Evolutionary conservation across 2,329 filamentous ascomycete species (phyloP), one percentile per base, ranked within the genome.

Genomic region (Colletotrichum tamarilloi): DNA sequence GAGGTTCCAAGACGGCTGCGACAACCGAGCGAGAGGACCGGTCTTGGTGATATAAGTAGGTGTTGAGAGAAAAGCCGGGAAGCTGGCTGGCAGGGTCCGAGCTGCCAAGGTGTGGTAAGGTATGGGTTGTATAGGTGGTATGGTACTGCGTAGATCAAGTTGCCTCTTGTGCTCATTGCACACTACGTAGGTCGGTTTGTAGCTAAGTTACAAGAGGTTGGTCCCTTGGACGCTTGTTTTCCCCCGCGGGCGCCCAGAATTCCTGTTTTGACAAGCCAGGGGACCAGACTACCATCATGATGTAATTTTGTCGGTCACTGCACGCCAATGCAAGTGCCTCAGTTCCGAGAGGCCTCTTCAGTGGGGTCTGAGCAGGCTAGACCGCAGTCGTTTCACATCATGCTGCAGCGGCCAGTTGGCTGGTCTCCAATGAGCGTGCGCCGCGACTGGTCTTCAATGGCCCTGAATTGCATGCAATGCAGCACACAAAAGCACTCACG

Each of bases 191-290:
- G 19, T n/a, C n/a, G 42, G 42, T 49, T 49, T 19, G 42, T 55
- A 12, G 46, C 62, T 49, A 60, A 55, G 66, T 69, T 63, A 64
- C 9, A 35, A 35, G 32, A 35, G 32, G 32, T 35, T 35, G 32
- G 32, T 35, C 32, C 32, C 32, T 35, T 35, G 32, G 32, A 35
- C 32, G 32, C 32, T 35, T 35, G 32, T 35, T 35, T 35, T 35
- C 32, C 32, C 32, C 32, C 32, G 32, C 32, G 32, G 32, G 32
- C 49, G 67, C 60, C 60, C 67, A 65, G 56, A 73, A 73, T 73
- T 73, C 71, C 67, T 70, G 71, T 73, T 73, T 73, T 73, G 60
- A 62, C 66, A 64, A 69, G 66, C 65, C 70, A 73, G 70, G 69
- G 70, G 70, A 64, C 67, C 67, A 71, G 19, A 52, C 67, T 14